These are phyloP conservation scores for Passalora sequoiae DNA, from an alignment of 2,329 filamentous ascomycete genomes.

Conservation along the genomic window DNA sequence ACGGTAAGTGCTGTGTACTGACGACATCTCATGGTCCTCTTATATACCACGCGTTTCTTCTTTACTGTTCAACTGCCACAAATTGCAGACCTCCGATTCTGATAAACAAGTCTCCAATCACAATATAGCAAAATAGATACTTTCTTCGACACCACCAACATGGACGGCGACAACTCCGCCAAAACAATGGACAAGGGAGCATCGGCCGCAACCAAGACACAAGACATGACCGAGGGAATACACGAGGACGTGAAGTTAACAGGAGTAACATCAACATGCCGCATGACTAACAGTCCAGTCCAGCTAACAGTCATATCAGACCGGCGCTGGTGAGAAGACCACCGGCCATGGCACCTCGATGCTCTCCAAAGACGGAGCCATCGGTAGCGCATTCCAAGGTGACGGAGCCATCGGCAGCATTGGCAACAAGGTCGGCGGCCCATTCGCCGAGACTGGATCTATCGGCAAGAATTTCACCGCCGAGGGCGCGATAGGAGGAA, in stretches of 20 bases:
- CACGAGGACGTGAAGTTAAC: conserved; percentile 1
- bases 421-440: conserved; percentile 3
- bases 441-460: neutral
- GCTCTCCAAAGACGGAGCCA: neutral
- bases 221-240: neutral
- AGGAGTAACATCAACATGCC: neutral
- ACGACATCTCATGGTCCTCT: neutral
- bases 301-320: neutral
- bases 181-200: conserved; percentile 4
- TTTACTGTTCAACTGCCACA: neutral
- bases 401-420: conserved; percentile 2
- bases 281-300: too few relatives aligned
- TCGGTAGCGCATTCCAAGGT: conserved; percentile 4
- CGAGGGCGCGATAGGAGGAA: neutral
- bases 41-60: neutral
- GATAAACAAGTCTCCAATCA: neutral
- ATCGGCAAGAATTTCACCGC: conserved; percentile 2
- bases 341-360: conserved; percentile 3
- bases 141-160: conserved; percentile 3
- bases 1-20: neutral
- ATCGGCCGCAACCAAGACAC: conserved; percentile 1
- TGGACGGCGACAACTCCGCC: conserved; percentile 4
- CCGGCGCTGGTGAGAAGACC: conserved; percentile 1
- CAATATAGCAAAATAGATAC: neutral
- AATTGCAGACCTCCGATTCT: neutral